Base-by-base conservation (phyloP, 23 red algal species). In the Gracilaria gracilis region DNA sequence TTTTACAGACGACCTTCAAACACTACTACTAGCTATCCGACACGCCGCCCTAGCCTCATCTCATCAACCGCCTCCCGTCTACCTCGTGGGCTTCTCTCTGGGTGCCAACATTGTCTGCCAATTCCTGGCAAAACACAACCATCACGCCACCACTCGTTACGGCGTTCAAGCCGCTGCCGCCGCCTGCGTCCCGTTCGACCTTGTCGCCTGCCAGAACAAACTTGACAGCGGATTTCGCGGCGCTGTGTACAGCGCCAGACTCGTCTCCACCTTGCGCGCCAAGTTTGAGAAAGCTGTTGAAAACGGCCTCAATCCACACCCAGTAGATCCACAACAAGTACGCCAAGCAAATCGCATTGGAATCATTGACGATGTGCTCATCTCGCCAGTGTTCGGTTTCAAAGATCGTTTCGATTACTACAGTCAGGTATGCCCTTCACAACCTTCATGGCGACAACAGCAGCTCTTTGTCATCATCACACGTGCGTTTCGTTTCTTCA, bases 331-430 rank as follows among this genome's bases (percentile, higher is more conserved):
- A 9, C 37, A 79, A 19, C 42, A 61, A 42, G 76, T 99, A 0
- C 34, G 29, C 29, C 1, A n/a, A 11, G 93, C 93, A 21, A 75
- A 73, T 54, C 93, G 93, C 2, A 86, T 99, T 27, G 97, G 90
- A 28, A 71, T 91, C 28, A 91, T 99, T 23, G 97, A 99, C 71
- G 94, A 96, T 35, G 87, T 88, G 8, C 96, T 91, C 57, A 96
- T 99, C 62, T 77, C 90, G 37, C 92, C 90, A 32, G 83, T 90
- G 36, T 99, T 93, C 66, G 97, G 97, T 33, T 99, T 99, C 82
- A 49, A 72, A 47, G 84, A 89, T 64, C 75, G 83, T 25, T 64
- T 71, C 39, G 94, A 96, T 50, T 99, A 99, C 82, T 99, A 99
- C 64, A 38, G 66, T 50, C 48, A 86, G 83, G 83, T 86, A 86